Conservation (phyloP, 495 filamentous ascomycete species). For the Aspergillus bridgeri region DNA sequence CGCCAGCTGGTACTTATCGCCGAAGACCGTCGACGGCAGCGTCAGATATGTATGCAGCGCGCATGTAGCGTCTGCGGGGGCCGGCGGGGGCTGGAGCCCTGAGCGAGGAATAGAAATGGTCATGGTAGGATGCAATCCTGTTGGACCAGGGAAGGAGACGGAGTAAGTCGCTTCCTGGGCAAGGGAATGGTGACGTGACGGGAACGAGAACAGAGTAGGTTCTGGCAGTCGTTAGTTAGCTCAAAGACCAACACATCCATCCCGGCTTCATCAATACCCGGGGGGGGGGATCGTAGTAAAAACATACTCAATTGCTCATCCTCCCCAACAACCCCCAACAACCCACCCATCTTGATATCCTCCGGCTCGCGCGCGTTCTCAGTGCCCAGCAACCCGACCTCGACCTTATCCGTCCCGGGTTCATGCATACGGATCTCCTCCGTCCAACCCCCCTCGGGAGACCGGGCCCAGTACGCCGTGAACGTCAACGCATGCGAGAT, state of each 20-base stretch:
- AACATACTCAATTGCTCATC: slow-evolving; percentile 64
- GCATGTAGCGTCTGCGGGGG: slow-evolving; percentile 50
- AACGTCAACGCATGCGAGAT: slow-evolving; percentile 62
- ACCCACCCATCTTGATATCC: slow-evolving; percentile 74
- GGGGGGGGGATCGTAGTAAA: not conserved
- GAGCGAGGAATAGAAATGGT: slow-evolving; percentile 48
- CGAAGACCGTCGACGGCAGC: slow-evolving; percentile 78
- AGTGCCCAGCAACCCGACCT: slow-evolving; percentile 76
- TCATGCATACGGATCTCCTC: slow-evolving; percentile 47
- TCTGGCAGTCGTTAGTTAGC: slow-evolving; percentile 38
- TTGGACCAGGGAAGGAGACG: slow-evolving; percentile 59
- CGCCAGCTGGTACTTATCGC: slow-evolving; percentile 80
- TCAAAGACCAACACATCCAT: slow-evolving; percentile 2
- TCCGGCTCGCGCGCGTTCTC: slow-evolving; percentile 63
- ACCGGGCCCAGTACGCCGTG: slow-evolving; percentile 57
- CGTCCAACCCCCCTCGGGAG: slow-evolving; percentile 45
- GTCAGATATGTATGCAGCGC: slow-evolving; percentile 80
- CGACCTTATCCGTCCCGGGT: slow-evolving; percentile 46
- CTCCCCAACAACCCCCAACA: slow-evolving; percentile 74
- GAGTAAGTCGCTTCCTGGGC: slow-evolving; percentile 41
- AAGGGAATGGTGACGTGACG: slow-evolving; percentile 72
- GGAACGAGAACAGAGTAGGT: slow-evolving; percentile 83
- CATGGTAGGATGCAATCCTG: slow-evolving; percentile 86
- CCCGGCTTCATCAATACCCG: not conserved
- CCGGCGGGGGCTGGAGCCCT: slow-evolving; percentile 30